Evolutionary conservation across 345 rosid species (phyloP).

Genomic region (Corchorus olitorius): DNA sequence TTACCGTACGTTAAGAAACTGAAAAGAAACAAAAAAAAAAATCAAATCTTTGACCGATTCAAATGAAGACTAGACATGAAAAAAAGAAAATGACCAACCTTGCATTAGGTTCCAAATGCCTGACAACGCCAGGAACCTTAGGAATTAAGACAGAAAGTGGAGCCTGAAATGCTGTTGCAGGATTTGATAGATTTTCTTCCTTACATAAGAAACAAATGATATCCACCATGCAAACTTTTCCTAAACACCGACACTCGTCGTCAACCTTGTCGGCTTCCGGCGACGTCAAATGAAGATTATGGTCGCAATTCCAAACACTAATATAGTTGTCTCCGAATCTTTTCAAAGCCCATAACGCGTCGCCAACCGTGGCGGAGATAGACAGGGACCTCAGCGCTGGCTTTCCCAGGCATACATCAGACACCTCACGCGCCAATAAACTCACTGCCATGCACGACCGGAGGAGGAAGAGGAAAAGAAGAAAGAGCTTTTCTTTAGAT

Average conservation of each 20-base stretch:
- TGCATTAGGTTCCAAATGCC: constrained; percentile 54
- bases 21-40: neutral
- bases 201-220: constrained; percentile 54
- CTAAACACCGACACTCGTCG: constrained; percentile 51
- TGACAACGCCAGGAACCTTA: constrained; percentile 35
- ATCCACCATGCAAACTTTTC: constrained; percentile 72
- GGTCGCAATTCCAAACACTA: constrained; percentile 67
- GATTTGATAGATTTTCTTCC: constrained; percentile 50
- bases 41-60: neutral
- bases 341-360: constrained; percentile 52
- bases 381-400: constrained; percentile 61
- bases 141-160: constrained; percentile 43
- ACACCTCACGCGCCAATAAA: constrained; percentile 43
- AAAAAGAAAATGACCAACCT: constrained; percentile 37
- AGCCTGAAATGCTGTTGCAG: constrained; percentile 42
- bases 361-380: constrained; percentile 53
- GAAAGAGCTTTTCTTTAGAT: neutral
- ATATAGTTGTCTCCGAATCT: constrained; percentile 42
- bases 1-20: neutral
- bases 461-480: neutral
- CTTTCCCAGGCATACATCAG: constrained; percentile 73
- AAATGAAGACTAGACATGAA: neutral
- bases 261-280: neutral
- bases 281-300: neutral
- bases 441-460: constrained; percentile 63